Percentiles rank a stretch among this genome's conserved stretches.
phyloP scores from a whole-genome alignment of 257 asterid species.

The Ehretia macrophylla region DNA sequence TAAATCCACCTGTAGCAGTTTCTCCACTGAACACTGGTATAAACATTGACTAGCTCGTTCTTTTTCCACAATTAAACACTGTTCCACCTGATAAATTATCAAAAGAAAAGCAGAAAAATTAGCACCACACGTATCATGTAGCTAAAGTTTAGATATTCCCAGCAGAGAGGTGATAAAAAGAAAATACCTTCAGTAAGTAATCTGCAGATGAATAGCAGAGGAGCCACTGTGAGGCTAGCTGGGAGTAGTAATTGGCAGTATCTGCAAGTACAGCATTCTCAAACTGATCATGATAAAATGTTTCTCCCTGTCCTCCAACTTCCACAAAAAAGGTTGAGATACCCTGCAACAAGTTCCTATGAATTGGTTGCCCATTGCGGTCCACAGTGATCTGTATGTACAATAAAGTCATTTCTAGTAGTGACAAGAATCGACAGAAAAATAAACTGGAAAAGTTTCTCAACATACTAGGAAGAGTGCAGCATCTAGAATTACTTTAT shows the following conservation, averaged over 20 bases:
- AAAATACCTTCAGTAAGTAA: constrained; percentile 16
- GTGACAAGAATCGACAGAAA: too few species aligned
- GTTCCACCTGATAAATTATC: constrained; percentile 10
- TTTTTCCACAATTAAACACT: constrained; percentile 16
- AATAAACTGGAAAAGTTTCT: too few species aligned
- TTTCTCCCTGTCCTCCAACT: constrained; percentile 5
- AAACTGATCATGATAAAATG: constrained; percentile 10
- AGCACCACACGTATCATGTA: background rate
- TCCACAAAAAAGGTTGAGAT: constrained; percentile 19
- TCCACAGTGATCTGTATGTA: constrained; percentile 16
- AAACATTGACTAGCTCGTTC: constrained; percentile 10
- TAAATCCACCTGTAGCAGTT: constrained; percentile 16
- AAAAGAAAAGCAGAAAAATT: background rate
- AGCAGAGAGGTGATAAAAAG: background rate
- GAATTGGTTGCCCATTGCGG: constrained; percentile 18
- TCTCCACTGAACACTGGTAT: constrained; percentile 16
- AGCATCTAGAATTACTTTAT: constrained; percentile 13
- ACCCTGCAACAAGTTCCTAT: constrained; percentile 13
- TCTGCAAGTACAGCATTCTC: constrained; percentile 18
- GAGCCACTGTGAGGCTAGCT: constrained; percentile 15
- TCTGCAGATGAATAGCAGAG: constrained; percentile 17
- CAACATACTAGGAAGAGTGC: constrained; percentile 13
- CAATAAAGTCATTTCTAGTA: background rate
- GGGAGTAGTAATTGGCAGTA: constrained; percentile 13
- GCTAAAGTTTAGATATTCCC: background rate